Percentiles rank a stretch among this genome's conserved stretches.
Conservation (phyloP, 2,329 filamentous ascomycete genomes). For the Clarireedia homoeocarpa region DNA sequence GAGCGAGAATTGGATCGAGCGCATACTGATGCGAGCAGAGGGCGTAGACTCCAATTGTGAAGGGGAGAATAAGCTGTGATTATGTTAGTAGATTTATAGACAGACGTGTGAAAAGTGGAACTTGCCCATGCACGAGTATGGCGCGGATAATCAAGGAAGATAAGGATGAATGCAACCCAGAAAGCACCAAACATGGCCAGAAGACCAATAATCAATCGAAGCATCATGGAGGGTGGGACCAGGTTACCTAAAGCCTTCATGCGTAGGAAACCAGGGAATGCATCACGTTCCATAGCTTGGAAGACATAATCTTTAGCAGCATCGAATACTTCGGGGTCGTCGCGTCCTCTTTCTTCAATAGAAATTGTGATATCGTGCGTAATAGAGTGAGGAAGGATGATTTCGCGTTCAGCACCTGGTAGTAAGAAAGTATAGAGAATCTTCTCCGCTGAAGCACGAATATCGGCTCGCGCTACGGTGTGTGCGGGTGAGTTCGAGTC, state of each 20-base stretch:
- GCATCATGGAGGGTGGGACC: conserved; percentile 81
- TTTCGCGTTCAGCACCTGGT: conserved; percentile 92
- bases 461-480: conserved; percentile 79
- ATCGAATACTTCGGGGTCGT: conserved; percentile 96
- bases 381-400: conserved; percentile 83
- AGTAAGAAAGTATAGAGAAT: conserved; percentile 97
- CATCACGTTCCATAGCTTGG: conserved; percentile 98
- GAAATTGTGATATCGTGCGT: conserved; percentile 76
- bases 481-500: conserved; percentile 79
- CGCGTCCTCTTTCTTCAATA: conserved; percentile 84
- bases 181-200: conserved; percentile 84
- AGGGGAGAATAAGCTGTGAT: conserved; percentile 72
- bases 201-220: conserved; percentile 78
- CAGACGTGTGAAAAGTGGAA: conserved; percentile 14
- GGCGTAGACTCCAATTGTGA: conserved; percentile 83
- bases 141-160: conserved; percentile 76
- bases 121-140: conserved; percentile 77
- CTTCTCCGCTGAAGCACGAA: conserved; percentile 90
- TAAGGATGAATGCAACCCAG: conserved; percentile 89
- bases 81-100: conserved; percentile 11
- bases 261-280: conserved; percentile 93
- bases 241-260: conserved; percentile 94
- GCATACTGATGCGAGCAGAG: conserved; percentile 92
- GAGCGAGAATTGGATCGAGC: conserved; percentile 82
- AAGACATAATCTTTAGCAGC: conserved; percentile 98